Conservation (phyloP, 1,284 basidiomycete species). For the Peniophora sp. region DNA sequence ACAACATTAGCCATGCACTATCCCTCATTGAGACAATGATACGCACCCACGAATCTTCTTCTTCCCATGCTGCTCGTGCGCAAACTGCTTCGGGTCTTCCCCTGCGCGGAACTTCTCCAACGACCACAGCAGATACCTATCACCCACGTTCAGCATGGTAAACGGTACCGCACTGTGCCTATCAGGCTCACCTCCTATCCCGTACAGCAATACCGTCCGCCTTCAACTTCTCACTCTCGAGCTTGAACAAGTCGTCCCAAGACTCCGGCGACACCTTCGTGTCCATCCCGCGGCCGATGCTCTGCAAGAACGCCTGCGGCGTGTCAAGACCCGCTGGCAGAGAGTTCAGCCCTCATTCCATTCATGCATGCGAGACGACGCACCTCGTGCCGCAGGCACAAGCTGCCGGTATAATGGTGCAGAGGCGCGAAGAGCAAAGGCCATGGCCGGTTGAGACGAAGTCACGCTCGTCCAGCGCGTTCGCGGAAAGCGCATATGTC, state of each 20-base stretch:
- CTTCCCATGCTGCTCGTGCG: conserved; percentile 54
- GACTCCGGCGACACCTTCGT: conserved; percentile 49
- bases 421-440: too few relatives aligned
- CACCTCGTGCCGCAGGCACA: too few relatives aligned
- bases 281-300: conserved; percentile 61
- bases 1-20: conserved; percentile 5
- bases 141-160: conserved; percentile 1
- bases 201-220: conserved; percentile 55
- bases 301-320: conserved; percentile 57
- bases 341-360: too few relatives aligned
- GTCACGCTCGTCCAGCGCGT: too few relatives aligned
- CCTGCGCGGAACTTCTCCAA: conserved; percentile 71
- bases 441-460: too few relatives aligned
- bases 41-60: conserved; percentile 74
- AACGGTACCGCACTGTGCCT: conserved; percentile 2
- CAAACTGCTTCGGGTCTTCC: conserved; percentile 47
- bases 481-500: too few relatives aligned
- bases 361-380: too few relatives aligned
- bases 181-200: conserved; percentile 52
- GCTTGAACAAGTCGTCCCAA: conserved; percentile 67
- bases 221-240: conserved; percentile 50
- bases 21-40: conserved; percentile 1
- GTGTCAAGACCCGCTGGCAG: conserved; percentile 16
- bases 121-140: conserved; percentile 75
- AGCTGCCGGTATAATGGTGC: too few relatives aligned